Conservation (phyloP, 768 basidiomycete species). For the Kwoniella sp. region DNA sequence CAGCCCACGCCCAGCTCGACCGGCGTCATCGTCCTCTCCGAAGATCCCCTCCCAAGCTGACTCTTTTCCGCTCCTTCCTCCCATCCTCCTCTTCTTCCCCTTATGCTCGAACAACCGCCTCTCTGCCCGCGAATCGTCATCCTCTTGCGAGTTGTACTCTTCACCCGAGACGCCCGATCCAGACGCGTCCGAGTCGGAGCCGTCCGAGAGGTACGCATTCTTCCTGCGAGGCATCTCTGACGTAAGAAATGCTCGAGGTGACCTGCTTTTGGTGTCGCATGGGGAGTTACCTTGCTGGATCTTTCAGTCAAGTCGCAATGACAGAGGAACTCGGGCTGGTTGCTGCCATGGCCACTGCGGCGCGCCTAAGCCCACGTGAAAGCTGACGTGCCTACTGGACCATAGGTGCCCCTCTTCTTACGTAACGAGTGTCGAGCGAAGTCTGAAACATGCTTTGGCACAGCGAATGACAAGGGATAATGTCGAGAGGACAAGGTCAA, state of each 20-base stretch:
- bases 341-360: too few species aligned
- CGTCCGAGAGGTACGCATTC: constrained; percentile 57
- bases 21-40: constrained; percentile 42
- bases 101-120: constrained; percentile 40
- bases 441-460: too few species aligned
- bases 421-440: too few species aligned
- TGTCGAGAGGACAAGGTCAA: too few species aligned
- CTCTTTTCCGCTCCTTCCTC: constrained; percentile 35
- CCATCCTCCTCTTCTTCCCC: constrained; percentile 31
- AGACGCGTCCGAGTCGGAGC: constrained; percentile 54
- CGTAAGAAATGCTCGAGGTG: background rate
- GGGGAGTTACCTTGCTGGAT: too few species aligned
- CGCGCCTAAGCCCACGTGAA: too few species aligned
- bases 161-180: constrained; percentile 19
- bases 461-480: too few species aligned
- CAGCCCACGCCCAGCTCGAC: constrained; percentile 23
- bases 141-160: constrained; percentile 44
- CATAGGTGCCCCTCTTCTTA: too few species aligned
- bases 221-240: constrained; percentile 49
- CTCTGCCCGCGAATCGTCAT: constrained; percentile 43
- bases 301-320: too few species aligned
- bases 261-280: too few species aligned
- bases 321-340: too few species aligned
- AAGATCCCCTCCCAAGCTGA: constrained; percentile 49
- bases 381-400: too few species aligned